These are phyloP conservation scores for Sutorius australiensis DNA, from an alignment of 768 basidiomycete genomes.

Conservation along the genomic window DNA sequence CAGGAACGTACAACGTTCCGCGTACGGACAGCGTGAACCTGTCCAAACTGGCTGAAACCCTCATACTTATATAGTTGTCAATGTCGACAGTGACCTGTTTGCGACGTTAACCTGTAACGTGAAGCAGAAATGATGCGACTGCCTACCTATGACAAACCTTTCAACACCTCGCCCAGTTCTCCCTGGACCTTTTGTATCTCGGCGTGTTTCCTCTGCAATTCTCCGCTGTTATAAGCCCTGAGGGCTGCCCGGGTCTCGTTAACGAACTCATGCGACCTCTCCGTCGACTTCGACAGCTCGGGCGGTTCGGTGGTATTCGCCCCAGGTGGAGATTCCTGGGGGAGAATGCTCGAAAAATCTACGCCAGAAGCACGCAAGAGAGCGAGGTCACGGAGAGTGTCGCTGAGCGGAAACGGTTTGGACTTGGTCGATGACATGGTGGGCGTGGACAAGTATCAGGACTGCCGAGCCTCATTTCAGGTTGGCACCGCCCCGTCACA, in stretches of 20 bases:
- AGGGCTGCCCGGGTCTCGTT: constrained; percentile 55
- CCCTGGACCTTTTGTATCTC: constrained; percentile 54
- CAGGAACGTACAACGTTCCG: background rate
- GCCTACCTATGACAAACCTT: constrained; percentile 31
- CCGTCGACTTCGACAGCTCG: constrained; percentile 19
- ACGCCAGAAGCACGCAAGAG: constrained; percentile 58
- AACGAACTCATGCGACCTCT: constrained; percentile 58
- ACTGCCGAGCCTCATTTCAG: background rate
- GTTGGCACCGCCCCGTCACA: background rate
- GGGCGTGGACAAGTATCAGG: background rate
- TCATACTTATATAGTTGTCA: background rate
- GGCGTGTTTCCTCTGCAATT: constrained; percentile 49
- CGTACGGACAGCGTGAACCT: background rate
- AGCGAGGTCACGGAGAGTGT: constrained; percentile 70
- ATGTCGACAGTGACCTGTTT: background rate
- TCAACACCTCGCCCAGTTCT: constrained; percentile 50
- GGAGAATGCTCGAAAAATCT: constrained; percentile 34
- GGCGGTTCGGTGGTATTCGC: constrained; percentile 5
- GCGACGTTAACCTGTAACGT: background rate
- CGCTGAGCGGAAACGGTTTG: constrained; percentile 48
- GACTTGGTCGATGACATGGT: constrained; percentile 31
- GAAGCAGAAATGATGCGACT: background rate
- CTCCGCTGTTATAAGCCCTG: constrained; percentile 38
- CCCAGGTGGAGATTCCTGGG: constrained; percentile 1
- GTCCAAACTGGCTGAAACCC: background rate